Evolutionary conservation across 2,329 filamentous ascomycete species (phyloP).

Genomic region (Apiospora phragmitis): DNA sequence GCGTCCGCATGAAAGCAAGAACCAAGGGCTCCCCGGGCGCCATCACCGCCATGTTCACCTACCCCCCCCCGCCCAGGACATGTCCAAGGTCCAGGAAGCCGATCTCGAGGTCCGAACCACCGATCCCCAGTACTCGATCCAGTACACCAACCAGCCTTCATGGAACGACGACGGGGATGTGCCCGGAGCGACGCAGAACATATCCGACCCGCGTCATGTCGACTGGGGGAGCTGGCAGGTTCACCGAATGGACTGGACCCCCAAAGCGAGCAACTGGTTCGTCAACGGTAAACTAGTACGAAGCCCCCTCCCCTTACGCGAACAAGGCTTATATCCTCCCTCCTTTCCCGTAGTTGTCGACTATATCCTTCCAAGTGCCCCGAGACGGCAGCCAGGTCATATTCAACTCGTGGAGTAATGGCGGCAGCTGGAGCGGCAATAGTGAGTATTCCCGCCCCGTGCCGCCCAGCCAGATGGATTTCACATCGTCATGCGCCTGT

Average conservation of each 20-base stretch:
- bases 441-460: constrained; percentile 42
- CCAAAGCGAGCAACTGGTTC: constrained; percentile 55
- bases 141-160: constrained; percentile 64
- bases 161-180: constrained; percentile 42
- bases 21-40: constrained; percentile 48
- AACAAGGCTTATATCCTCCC: neutral
- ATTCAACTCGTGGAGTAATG: constrained; percentile 63
- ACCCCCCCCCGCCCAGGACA: constrained; percentile 37
- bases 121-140: constrained; percentile 42
- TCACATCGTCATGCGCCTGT: neutral
- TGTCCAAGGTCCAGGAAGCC: constrained; percentile 47
- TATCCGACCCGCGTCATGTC: constrained; percentile 38
- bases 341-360: constrained; percentile 32
- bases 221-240: constrained; percentile 57
- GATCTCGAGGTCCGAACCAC: constrained; percentile 55
- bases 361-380: constrained; percentile 55
- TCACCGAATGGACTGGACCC: constrained; percentile 62
- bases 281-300: constrained; percentile 46
- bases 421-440: constrained; percentile 58
- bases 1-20: constrained; percentile 51
- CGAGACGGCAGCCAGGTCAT: constrained; percentile 50
- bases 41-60: constrained; percentile 55
- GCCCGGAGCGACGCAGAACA: constrained; percentile 45
- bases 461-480: neutral
- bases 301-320: too few species aligned